Evolutionary conservation across 2,329 filamentous ascomycete genomes (phyloP), one percentile per base, ranked within the genome.

Genomic region (Fusarium robinianum): DNA sequence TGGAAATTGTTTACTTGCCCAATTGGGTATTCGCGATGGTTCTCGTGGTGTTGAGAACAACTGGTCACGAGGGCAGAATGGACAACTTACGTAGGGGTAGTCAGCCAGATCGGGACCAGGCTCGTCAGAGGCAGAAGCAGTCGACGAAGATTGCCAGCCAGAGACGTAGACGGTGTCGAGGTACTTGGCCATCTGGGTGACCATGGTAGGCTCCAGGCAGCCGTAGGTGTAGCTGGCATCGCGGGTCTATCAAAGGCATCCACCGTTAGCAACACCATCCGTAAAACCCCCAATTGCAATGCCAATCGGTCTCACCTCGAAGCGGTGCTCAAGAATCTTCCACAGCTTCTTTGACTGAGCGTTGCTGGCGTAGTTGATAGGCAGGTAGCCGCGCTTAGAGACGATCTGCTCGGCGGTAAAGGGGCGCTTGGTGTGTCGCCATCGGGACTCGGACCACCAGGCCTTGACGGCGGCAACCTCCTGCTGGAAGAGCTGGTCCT

Each of bases 131-230:
- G 90, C 82, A 3, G 92, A 96, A 35, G 94, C 94, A 6, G 94
- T 99, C 16, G 91, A 96, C 2, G 92, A 97, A 55, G 89, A 96
- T 73, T 99, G 94, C 94, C 94, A 99, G 55, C 94, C 94, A 41
- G 94, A 97, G 51, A 99, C 94, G 70, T 99, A 99, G 67, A 99
- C 89, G 22, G 94, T 99, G 67, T 99, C 94, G 51, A 99, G 80
- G 71, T 95, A 97, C 73, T 97, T 96, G 62, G 92, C 92, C 94
- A 99, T 99, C 72, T 99, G 94, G 18, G 94, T 97, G 67, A 99
- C 81, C 88, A 96, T 96, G 43, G 95, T 96, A 8, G 94, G 94
- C 67, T 99, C 94, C 55, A 99, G 79, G 73, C 94, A 97, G 64
- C 94, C 94, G 67, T 96, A 99, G 45, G 94, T 99, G 75, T 86